Base-by-base conservation (phyloP, 2,329 filamentous ascomycete species). In the Aschersonia sp. region DNA sequence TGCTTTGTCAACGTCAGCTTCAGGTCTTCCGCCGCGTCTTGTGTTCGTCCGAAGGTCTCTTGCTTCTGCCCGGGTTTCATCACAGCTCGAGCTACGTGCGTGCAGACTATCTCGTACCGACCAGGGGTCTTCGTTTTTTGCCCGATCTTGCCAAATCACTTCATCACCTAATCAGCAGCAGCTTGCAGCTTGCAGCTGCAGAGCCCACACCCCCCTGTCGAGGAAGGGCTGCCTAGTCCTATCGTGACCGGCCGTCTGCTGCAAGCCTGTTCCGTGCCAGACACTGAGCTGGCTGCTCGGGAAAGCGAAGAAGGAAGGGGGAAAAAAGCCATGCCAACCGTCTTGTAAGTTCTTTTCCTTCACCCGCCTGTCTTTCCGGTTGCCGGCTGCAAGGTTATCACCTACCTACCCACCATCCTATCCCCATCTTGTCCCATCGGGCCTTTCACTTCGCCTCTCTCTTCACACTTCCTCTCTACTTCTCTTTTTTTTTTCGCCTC, bases 321-420 rank as follows among this genome's bases (percentile, higher is more conserved):
- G 50, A 53, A 49, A 49, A 49, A 50, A 48, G 46, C 45, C 50
- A 48, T 51, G 44, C 47, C 49, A 51, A 42, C 49, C 49, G 52
- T 48, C 41, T 48, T 50, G 48, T 44, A 48, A 50, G 44, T 48
- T 39, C 9, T 40, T 5, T 43, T 12, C 30, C 22, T 22, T 41
- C 32, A 43, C 10, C 41, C 41, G 10, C 40, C 48, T 41, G 39
- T 45, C 44, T 14, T 7, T 30, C 32, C 46, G 12, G 10, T 39
- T 41, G 46, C 40, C 45, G 35, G 35, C 44, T 46, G 46, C 43
- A 48, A 32, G 43, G 9, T 8, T 39, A 40, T 45, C 22, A 30
- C 12, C 22, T n/a, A 30, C 12, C 22, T n/a, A 37, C 29, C 12
- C 32, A 45, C 41, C 42, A 30, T 49, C 30, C 43, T 43, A 43